A percentile compares a stretch with the other conserved stretches of the same genome.
Conservation (phyloP, 805 yeast species). For the Schizosaccharomyces osmophilus region DNA sequence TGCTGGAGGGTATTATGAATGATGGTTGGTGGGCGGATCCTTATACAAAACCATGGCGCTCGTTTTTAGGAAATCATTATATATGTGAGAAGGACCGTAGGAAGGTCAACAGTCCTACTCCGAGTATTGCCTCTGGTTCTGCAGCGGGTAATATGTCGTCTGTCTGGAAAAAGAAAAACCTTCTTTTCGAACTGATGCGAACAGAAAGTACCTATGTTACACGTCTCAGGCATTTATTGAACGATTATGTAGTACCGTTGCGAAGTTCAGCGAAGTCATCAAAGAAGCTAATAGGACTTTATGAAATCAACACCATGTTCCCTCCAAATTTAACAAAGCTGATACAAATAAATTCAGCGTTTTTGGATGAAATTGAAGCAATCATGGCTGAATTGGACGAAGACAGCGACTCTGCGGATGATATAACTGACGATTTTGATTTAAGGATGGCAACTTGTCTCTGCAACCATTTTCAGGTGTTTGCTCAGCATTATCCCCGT, state of each 20-base stretch:
- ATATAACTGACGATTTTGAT: background rate
- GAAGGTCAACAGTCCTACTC: background rate
- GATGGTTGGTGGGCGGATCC: background rate
- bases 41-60: background rate
- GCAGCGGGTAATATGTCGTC: background rate
- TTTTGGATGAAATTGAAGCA: constrained; percentile 1
- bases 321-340: background rate
- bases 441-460: background rate
- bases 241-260: background rate
- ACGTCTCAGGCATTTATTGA: background rate
- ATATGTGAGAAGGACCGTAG: background rate
- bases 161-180: background rate
- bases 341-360: background rate
- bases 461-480: background rate
- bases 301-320: background rate
- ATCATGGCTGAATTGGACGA: background rate
- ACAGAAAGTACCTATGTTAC: background rate
- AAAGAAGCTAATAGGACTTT: background rate
- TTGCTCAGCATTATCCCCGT: background rate
- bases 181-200: background rate
- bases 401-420: background rate
- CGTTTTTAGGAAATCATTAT: background rate
- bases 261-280: background rate
- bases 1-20: background rate
- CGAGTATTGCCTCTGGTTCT: background rate